Conservation (phyloP, 2,329 filamentous ascomycete species). For the Emmonsia crescens region DNA sequence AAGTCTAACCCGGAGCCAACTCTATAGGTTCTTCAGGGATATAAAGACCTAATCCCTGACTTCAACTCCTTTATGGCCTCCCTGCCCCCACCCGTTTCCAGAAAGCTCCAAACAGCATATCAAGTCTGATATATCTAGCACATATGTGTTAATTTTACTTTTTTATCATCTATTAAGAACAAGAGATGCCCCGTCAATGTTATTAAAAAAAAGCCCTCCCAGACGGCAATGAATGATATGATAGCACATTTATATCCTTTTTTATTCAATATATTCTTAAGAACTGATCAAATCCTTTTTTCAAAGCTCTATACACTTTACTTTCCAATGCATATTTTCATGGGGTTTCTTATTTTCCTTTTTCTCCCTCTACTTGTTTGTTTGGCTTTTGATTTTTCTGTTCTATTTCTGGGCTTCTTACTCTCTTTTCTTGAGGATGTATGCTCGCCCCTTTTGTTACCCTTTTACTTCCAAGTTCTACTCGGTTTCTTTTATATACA, state of each 20-base stretch:
- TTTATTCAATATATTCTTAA: not conserved
- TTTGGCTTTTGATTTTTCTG: not conserved
- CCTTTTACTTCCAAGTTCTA: not conserved
- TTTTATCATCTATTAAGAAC: not conserved
- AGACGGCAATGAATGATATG: conserved; percentile 1
- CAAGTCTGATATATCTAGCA: conserved; percentile 24
- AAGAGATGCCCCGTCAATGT: not conserved
- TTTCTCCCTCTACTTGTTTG: not conserved
- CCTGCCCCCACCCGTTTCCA: conserved; percentile 28
- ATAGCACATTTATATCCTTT: not conserved
- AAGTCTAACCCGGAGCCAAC: conserved; percentile 7
- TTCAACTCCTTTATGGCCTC: conserved; percentile 37
- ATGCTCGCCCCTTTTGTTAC: not conserved
- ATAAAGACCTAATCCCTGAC: conserved; percentile 38
- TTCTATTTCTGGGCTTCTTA: not conserved
- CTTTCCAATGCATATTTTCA: not conserved
- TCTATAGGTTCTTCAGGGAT: conserved; percentile 34
- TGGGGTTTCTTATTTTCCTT: not conserved
- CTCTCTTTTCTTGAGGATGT: not conserved
- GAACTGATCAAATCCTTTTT: not conserved
- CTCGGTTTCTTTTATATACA: not conserved
- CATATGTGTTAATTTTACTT: not conserved
- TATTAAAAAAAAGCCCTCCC: not conserved
- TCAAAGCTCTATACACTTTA: not conserved
- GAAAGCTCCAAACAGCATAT: conserved; percentile 34